Percentiles rank a stretch among this genome's conserved stretches.
Conservation (phyloP, 106 monocot genomes). For the Agapanthus africanus region DNA sequence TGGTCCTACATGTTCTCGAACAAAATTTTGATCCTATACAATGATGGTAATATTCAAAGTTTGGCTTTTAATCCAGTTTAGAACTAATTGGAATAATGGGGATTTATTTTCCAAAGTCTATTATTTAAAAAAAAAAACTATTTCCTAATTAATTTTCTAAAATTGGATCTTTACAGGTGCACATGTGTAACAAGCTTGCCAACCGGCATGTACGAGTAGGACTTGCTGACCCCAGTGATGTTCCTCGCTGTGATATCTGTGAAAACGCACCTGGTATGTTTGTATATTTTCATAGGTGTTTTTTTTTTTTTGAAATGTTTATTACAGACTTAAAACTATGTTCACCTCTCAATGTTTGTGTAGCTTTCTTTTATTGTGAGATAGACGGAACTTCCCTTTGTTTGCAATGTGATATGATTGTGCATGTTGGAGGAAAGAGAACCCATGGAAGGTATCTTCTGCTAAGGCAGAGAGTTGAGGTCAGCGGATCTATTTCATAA, state of each 20-base stretch:
- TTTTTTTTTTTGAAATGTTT: neutral
- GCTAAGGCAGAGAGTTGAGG: conserved; percentile 87
- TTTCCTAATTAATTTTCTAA: no score
- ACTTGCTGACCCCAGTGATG: conserved; percentile 73
- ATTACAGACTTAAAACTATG: neutral
- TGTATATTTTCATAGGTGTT: neutral
- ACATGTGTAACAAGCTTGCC: conserved; percentile 96
- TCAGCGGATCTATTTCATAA: conserved; percentile 16
- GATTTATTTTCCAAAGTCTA: no score
- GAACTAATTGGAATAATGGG: no score
- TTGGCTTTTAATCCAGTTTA: no score
- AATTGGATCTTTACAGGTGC: conserved; percentile 45
- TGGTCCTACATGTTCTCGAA: no score
- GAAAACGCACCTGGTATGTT: conserved; percentile 81
- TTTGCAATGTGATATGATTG: conserved; percentile 94
- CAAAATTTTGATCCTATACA: no score
- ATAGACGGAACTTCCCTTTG: conserved; percentile 97
- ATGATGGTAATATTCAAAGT: no score
- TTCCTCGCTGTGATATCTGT: conserved; percentile 86
- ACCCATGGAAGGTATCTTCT: conserved; percentile 91
- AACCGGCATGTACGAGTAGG: conserved; percentile 93
- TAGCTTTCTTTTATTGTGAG: conserved; percentile 96
- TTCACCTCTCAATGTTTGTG: conserved; percentile 15
- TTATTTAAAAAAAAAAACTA: no score
- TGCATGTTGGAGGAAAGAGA: conserved; percentile 95